Evolutionary conservation across 371 early-diverging fungal genomes (phyloP), one percentile per base, ranked within the genome.

Genomic region (Haplosporangium sp.): DNA sequence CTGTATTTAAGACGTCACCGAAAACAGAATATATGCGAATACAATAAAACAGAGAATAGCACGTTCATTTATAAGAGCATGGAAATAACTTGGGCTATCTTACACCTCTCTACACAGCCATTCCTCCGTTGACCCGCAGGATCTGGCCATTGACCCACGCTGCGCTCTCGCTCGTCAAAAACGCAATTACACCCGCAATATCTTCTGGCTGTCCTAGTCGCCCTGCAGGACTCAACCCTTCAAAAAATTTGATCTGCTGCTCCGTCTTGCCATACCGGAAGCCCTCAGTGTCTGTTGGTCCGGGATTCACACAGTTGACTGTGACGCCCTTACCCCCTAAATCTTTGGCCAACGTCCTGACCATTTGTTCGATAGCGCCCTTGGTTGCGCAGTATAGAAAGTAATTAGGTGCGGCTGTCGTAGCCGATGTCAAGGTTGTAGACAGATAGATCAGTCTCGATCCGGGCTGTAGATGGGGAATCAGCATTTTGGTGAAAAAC

Each of bases 361-460:
- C 53, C 69, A 80, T 73, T 36, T 69, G 65, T 16, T 80, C 74
- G n/a, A 80, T n/a, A 5, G 80, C 74, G 9, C 74, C 80, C 47
- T 80, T 80, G 55, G 74, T 73, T 1, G 69, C 60, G 10, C 43
- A 48, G 41, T 80, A 80, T 23, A 80, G n/a, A n/a, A 65, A 73
- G 46, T 62, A 18, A 20, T 38, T 64, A 7, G 64, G 62, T 16
- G 46, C 40, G 6, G 55, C 37, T 4, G 48, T 52, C 8, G 74
- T 16, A 5, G 52, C 36, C 6, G 63, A 36, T 0, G 69, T 69
- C 42, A 74, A 42, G 1, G 43, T 23, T 8, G 74, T 53, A 11
- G 74, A 74, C 29, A 74, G 10, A n/a, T 37, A 74, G 16, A 74
- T 60, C 29, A 74, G 36, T 5, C 69, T 64, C 13, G 50, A 16